Conservation (phyloP, 2,329 filamentous ascomycete genomes). For the Annulohypoxylon truncatum region DNA sequence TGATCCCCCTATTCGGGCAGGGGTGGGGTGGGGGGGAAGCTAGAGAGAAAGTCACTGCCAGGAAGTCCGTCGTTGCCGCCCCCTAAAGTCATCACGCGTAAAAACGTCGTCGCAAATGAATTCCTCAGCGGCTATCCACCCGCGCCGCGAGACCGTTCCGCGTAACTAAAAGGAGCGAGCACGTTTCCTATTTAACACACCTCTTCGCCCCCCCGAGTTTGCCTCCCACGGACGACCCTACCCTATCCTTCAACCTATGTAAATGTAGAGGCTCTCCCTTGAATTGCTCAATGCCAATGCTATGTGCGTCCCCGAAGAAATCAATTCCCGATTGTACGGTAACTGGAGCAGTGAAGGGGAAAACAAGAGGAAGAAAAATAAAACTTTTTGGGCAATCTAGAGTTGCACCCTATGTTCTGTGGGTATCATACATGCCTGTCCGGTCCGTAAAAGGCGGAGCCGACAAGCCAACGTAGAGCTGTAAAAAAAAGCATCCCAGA, state of each 20-base stretch:
- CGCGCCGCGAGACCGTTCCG: neutral
- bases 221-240: neutral
- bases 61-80: neutral
- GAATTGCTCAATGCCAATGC: constrained; percentile 4
- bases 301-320: constrained; percentile 20
- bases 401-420: constrained; percentile 39
- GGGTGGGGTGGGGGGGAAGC: no score
- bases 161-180: neutral
- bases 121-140: neutral
- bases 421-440: constrained; percentile 40
- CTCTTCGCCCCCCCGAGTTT: neutral
- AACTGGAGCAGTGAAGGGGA: constrained; percentile 23
- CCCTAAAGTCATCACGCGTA: neutral
- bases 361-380: constrained; percentile 20
- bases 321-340: constrained; percentile 30
- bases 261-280: neutral
- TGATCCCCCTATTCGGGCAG: no score
- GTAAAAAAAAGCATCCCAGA: neutral
- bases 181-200: neutral
- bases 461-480: constrained; percentile 5
- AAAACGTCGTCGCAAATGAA: neutral
- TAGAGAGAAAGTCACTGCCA: no score
- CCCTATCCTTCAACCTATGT: neutral
- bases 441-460: constrained; percentile 1
- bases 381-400: constrained; percentile 38